These are phyloP conservation scores for Peronospora farinosa DNA, from an alignment of 352 stramenopile genomes.

Conservation along the genomic window DNA sequence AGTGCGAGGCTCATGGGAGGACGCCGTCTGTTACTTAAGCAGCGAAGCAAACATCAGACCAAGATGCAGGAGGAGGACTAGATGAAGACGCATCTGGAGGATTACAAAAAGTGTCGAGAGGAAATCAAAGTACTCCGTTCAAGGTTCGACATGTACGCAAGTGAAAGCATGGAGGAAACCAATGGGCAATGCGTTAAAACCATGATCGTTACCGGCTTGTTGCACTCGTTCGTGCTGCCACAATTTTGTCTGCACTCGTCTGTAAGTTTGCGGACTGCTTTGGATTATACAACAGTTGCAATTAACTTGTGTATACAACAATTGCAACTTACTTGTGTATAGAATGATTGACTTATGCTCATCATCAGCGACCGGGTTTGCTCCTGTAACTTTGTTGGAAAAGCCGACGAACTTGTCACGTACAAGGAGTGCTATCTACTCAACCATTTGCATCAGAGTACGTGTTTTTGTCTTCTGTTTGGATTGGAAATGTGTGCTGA, in stretches of 20 bases:
- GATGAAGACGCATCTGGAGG: conserved; percentile 62
- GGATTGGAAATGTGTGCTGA: no score
- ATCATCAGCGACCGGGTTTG: conserved; percentile 40
- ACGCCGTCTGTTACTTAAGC: conserved; percentile 49
- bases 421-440: conserved; percentile 80
- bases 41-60: conserved; percentile 49
- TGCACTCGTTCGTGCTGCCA: conserved; percentile 66
- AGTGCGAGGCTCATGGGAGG: conserved; percentile 16
- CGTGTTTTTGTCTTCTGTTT: conserved; percentile 1
- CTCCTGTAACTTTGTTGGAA: conserved; percentile 64
- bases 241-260: conserved; percentile 57
- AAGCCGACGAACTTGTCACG: conserved; percentile 64
- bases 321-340: background rate
- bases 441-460: conserved; percentile 72
- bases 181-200: conserved; percentile 24
- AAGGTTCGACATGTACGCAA: conserved; percentile 61
- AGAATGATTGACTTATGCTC: background rate
- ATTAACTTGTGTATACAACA: background rate
- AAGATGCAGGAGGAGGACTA: conserved; percentile 57
- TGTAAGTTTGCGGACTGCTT: conserved; percentile 22
- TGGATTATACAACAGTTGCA: background rate
- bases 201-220: conserved; percentile 82
- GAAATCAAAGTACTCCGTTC: conserved; percentile 36
- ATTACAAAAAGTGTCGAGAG: conserved; percentile 43
- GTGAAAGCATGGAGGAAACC: conserved; percentile 27